Percentiles rank a stretch among this genome's conserved stretches.
These are phyloP conservation scores for Nicotiana obtusifolia DNA, from an alignment of 257 asterid species.

Conservation along the genomic window DNA sequence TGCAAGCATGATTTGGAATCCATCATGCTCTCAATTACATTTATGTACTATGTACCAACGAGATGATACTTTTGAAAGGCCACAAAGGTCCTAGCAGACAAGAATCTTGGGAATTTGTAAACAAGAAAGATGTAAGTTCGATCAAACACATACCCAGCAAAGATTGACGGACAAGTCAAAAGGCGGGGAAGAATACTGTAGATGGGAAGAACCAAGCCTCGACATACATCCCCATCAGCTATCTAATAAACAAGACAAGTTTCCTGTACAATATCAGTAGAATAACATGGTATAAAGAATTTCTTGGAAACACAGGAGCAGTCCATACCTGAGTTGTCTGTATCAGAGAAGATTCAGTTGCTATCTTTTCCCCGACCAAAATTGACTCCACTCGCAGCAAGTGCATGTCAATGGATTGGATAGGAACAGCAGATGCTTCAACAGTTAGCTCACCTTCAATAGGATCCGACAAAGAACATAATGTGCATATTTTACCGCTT, in stretches of 20 bases:
- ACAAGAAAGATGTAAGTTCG: not conserved
- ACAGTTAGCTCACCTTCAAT: slow-evolving; percentile 70
- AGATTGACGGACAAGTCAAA: slow-evolving; percentile 74
- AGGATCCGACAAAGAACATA: slow-evolving; percentile 64
- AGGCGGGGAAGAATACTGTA: slow-evolving; percentile 74
- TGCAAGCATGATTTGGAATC: slow-evolving; percentile 6
- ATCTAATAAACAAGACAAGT: slow-evolving; percentile 38
- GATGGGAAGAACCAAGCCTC: slow-evolving; percentile 63
- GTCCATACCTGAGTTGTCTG: slow-evolving; percentile 82
- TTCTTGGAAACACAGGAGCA: slow-evolving; percentile 16
- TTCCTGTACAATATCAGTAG: slow-evolving; percentile 9
- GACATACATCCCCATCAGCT: slow-evolving; percentile 78
- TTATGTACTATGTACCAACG: not conserved
- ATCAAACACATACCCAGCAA: slow-evolving; percentile 61
- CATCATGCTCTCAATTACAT: not conserved
- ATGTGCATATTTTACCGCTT: slow-evolving; percentile 67
- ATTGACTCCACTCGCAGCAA: slow-evolving; percentile 78
- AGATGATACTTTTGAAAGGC: not conserved
- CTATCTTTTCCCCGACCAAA: slow-evolving; percentile 72
- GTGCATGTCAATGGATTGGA: slow-evolving; percentile 72
- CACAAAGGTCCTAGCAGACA: not conserved
- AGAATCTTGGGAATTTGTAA: not conserved
- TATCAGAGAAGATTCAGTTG: slow-evolving; percentile 62
- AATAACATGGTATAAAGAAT: not conserved
- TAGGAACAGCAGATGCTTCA: slow-evolving; percentile 65